Percentiles rank a stretch among this genome's conserved stretches.
Evolutionary conservation across 2,329 filamentous ascomycete species (phyloP).

Genomic region (Aspergillus jensenii): DNA sequence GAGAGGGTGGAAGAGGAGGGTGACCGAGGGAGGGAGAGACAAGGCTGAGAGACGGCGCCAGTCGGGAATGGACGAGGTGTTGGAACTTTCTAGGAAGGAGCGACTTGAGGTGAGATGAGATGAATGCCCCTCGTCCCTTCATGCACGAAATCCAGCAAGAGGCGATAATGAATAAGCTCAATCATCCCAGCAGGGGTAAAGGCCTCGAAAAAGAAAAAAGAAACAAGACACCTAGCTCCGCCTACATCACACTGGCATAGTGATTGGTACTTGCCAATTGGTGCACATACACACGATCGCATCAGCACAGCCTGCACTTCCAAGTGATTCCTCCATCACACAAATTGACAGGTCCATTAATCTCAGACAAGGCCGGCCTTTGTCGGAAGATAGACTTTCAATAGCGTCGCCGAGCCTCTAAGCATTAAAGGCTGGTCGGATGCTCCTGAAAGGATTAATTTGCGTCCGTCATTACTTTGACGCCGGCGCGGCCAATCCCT

Average conservation of each 20-base stretch:
- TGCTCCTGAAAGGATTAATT: slow-evolving; percentile 6
- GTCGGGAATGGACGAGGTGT: not conserved
- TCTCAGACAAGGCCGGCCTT: not conserved
- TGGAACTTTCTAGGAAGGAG: too few relatives aligned
- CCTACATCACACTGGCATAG: not conserved
- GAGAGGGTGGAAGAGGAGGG: not conserved
- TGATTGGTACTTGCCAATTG: not conserved
- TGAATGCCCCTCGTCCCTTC: not conserved
- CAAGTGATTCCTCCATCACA: not conserved
- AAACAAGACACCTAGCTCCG: not conserved
- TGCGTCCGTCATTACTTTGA: slow-evolving; percentile 4
- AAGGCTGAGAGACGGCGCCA: not conserved
- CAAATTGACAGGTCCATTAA: slow-evolving; percentile 5
- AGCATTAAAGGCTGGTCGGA: slow-evolving; percentile 2
- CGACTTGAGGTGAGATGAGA: not conserved
- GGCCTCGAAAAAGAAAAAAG: not conserved
- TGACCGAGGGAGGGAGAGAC: not conserved
- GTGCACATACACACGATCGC: not conserved
- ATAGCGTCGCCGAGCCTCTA: slow-evolving; percentile 1
- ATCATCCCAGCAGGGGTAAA: slow-evolving; percentile 4
- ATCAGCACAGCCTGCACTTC: slow-evolving; percentile 1
- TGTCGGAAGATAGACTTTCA: not conserved
- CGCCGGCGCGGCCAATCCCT: slow-evolving; percentile 9
- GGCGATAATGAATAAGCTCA: slow-evolving; percentile 4
- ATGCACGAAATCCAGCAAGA: slow-evolving; percentile 5